Evolutionary conservation across 2,329 filamentous ascomycete genomes (phyloP), one percentile per base, ranked within the genome.

Genomic region (Pseudogymnoascus sp.): DNA sequence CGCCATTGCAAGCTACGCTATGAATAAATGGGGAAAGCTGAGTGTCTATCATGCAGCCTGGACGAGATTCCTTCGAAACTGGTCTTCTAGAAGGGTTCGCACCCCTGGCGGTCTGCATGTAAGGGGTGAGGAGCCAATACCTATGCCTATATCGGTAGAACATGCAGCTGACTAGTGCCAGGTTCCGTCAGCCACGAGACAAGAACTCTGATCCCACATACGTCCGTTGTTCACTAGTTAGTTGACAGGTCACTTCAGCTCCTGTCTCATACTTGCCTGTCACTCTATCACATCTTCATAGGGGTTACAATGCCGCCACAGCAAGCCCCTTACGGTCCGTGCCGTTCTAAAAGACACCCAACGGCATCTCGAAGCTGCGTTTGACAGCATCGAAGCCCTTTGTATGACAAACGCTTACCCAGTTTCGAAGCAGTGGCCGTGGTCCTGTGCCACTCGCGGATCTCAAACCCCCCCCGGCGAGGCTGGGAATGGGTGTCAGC

Each of bases 201-300:
- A 55, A 33, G n/a, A 33, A 33, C 49, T 55, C 29, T 6, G 43
- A 19, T 55, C 26, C 26, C 29, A 55, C 45, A 31, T 19, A 52
- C 26, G n/a, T 31, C 26, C 26, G n/a, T 55, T 55, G n/a, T 33
- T 21, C 29, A 33, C 6, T 33, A 55, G n/a, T 55, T 12, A 55
- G 29, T 33, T 21, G 29, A 55, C 49, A 19, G 49, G 49, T 55
- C 49, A 55, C 11, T 55, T 55, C 49, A 55, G 29, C 49, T 55
- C n/a, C 16, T 21, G n/a, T 33, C 49, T 55, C n/a, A 19, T 5
- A 19, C 16, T 33, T 55, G 29, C 5, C n/a, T 26, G 5, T 55
- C 26, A 33, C 49, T 55, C n/a, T 33, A 33, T 55, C 49, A 55
- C 29, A 55, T 55, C 49, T 55, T 55, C 49, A 55, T 21, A 33